Conservation (phyloP, 2,329 filamentous ascomycete species). For the Domatiomyces catenatus region DNA sequence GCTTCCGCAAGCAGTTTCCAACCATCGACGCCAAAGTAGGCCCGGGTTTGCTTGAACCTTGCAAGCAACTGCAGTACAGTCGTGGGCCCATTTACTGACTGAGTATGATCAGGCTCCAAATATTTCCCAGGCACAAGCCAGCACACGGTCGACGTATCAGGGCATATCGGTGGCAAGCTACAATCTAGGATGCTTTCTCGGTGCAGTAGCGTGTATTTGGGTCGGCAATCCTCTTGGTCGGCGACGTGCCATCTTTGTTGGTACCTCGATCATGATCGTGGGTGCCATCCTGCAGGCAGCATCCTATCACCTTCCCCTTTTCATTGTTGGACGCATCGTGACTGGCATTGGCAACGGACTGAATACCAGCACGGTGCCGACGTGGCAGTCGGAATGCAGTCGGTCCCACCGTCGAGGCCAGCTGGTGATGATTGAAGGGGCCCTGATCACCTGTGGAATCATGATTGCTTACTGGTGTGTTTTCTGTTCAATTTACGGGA, state of each 20-base stretch:
- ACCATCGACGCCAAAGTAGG: conserved; percentile 26
- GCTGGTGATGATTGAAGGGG: conserved; percentile 38
- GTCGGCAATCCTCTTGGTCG: conserved; percentile 35
- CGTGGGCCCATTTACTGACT: not conserved
- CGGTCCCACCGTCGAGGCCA: conserved; percentile 36
- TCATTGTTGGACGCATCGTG: conserved; percentile 34
- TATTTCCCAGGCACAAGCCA: conserved; percentile 2
- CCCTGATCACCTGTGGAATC: conserved; percentile 36
- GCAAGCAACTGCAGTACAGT: no score
- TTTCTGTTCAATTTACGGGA: not conserved
- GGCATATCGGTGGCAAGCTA: conserved; percentile 26
- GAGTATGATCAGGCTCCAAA: not conserved
- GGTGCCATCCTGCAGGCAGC: conserved; percentile 29
- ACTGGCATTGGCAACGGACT: conserved; percentile 24
- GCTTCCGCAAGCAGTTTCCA: conserved; percentile 43
- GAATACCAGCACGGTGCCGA: conserved; percentile 27
- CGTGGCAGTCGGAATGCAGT: conserved; percentile 31
- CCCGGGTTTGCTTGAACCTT: not conserved
- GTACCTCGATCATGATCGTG: conserved; percentile 27
- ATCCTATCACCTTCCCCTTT: conserved; percentile 27
- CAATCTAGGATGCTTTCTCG: conserved; percentile 37
- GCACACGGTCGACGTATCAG: conserved; percentile 2
- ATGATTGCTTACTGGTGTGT: conserved; percentile 24
- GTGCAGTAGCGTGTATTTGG: conserved; percentile 36
- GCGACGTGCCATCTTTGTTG: conserved; percentile 28